A percentile compares a stretch with the other conserved stretches of the same genome.
phyloP scores from a whole-genome alignment of 2,329 filamentous ascomycete species.

The Apiospora malaysiana region DNA sequence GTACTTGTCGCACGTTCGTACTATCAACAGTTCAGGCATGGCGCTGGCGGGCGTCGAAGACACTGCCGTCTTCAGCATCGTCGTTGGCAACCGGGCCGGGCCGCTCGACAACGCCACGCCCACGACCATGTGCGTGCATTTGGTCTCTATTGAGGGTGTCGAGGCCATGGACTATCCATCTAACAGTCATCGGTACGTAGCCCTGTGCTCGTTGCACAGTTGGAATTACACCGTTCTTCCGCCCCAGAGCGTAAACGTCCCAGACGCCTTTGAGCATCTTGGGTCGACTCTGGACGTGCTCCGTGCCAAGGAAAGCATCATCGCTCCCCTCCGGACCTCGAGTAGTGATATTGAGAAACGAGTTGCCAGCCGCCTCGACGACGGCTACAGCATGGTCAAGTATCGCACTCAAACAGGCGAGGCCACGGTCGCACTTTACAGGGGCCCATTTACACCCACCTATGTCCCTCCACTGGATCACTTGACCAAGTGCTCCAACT shows the following conservation, averaged over 20 bases:
- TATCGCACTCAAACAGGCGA: slow-evolving; percentile 49
- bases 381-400: slow-evolving; percentile 47
- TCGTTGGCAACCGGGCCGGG: slow-evolving; percentile 43
- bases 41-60: slow-evolving; percentile 43
- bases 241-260: slow-evolving; percentile 40
- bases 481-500: slow-evolving; percentile 37
- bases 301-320: slow-evolving; percentile 23
- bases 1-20: slow-evolving; percentile 47
- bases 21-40: slow-evolving; percentile 47
- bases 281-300: slow-evolving; percentile 31
- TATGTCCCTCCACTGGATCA: slow-evolving; percentile 25
- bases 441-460: slow-evolving; percentile 45
- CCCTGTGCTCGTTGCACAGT: slow-evolving; percentile 43
- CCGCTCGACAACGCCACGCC: slow-evolving; percentile 35
- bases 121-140: slow-evolving; percentile 40
- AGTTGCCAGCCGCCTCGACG: slow-evolving; percentile 31
- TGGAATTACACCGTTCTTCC: slow-evolving; percentile 49
- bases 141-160: slow-evolving; percentile 45
- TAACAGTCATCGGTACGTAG: neutral
- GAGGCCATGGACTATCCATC: slow-evolving; percentile 37
- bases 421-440: slow-evolving; percentile 41
- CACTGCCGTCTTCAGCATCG: slow-evolving; percentile 40
- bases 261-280: slow-evolving; percentile 37
- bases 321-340: neutral
- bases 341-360: neutral